Base-by-base conservation (phyloP, 306 rosid genomes). In the Luffa acutangula region DNA sequence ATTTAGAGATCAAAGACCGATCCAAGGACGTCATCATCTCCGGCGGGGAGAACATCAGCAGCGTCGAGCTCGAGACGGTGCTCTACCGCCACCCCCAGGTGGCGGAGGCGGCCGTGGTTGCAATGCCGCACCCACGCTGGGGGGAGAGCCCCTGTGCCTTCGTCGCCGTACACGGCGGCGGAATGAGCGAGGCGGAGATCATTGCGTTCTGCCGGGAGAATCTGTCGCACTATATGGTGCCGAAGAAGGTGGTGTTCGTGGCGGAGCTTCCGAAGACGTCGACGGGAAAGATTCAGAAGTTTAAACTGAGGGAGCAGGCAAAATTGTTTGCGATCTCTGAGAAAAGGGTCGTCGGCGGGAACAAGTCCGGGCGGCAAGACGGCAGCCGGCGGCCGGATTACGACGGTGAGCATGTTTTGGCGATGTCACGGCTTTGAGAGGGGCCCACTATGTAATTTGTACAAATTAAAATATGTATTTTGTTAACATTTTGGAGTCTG, bases 131-230 rank as follows among this genome's bases (percentile, higher is more conserved):
- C 20, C 87, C 88, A 0, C 88, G 82, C 14, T 95, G 98, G 98
- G 97, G 97, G 0, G 98, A 95, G 79, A 95, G 88, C 42, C 98
- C 98, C 3, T 95, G 98, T 56, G 98, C 97, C 33, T 95, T 92
- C 37, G 59, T 94, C 3, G 82, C 90, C 0, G 6, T 89, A 3
- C 89, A 53, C 33, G 84, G 71, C 4, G 54, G 69, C 31, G 31
- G 1, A 0, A 59, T 42, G 6, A 75, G 77, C 4, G 96, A 89
- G 87, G 72, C 74, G 71, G 93, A 91, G 79, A 80, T 93, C 5
- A 46, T 85, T 3, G 91, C 73, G 18, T 86, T 42, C n/a, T 91
- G 97, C 65, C 84, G 90, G 65, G 81, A 25, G 8, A 89, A 81
- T 81, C 17, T 93, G 81, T 86, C 97, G 20, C 87, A 63, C 6